These are phyloP conservation scores for Vitis hybrid DNA, from an alignment of 177 flowering plant genomes.

Conservation along the genomic window DNA sequence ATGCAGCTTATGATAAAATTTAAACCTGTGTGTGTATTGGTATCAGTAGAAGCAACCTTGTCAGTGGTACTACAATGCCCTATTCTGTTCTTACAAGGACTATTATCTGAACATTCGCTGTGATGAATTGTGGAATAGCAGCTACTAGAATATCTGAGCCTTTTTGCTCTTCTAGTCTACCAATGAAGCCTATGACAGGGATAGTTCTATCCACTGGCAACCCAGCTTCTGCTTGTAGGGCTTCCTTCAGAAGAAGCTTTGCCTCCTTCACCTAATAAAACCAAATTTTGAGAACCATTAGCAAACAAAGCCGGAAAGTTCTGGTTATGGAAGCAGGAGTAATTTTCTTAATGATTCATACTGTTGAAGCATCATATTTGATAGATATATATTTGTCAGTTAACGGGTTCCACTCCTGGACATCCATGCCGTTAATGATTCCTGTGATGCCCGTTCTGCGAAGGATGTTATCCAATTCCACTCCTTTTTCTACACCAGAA, in stretches of 20 bases:
- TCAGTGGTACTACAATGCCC: no score
- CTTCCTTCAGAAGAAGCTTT: constrained; percentile 78
- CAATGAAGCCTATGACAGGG: constrained; percentile 90
- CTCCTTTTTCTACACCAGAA: constrained; percentile 69
- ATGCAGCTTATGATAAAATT: not conserved
- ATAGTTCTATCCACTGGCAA: constrained; percentile 70
- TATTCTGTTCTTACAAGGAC: constrained; percentile 57
- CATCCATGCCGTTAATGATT: constrained; percentile 92
- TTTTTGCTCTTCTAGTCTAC: constrained; percentile 96
- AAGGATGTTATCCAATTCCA: constrained; percentile 61
- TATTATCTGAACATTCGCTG: constrained; percentile 65
- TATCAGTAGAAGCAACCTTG: not conserved
- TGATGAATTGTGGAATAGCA: constrained; percentile 63
- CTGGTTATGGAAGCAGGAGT: not conserved
- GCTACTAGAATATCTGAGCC: constrained; percentile 90
- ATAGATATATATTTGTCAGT: constrained; percentile 64
- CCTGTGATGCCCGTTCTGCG: constrained; percentile 55
- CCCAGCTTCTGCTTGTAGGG: constrained; percentile 89
- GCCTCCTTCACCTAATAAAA: constrained; percentile 67
- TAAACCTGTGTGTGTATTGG: not conserved
- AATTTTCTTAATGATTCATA: constrained; percentile 32
- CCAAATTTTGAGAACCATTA: not conserved
- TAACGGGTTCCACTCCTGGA: constrained; percentile 87
- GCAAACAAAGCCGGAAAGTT: not conserved
- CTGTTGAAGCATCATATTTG: constrained; percentile 73